Conservation (phyloP, 1,139 yeast species). For the Saccharomyces hybrid region DNA sequence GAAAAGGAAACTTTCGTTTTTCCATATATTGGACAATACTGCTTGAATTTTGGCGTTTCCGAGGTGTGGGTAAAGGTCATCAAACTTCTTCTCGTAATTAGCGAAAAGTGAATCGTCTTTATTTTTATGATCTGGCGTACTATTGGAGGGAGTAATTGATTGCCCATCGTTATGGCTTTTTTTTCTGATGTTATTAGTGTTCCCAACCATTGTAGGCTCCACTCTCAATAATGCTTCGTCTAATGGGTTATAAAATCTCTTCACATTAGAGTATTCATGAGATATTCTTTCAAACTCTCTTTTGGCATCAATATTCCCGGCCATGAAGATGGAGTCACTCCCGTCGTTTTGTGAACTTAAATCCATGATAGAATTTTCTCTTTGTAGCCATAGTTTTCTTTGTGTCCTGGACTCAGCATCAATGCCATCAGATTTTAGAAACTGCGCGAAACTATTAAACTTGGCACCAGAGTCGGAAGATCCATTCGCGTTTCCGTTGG, state of each 20-base stretch:
- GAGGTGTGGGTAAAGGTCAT: slow-evolving; percentile 20
- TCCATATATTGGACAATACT: slow-evolving; percentile 26
- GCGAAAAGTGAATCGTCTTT: neutral
- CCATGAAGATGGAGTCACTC: slow-evolving; percentile 36
- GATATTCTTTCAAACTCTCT: slow-evolving; percentile 72
- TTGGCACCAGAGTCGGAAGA: slow-evolving; percentile 9
- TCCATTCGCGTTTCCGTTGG: slow-evolving; percentile 2
- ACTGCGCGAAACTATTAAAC: slow-evolving; percentile 34
- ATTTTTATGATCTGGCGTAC: slow-evolving; percentile 4
- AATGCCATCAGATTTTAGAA: slow-evolving; percentile 32
- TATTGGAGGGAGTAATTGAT: neutral
- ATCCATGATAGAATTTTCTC: slow-evolving; percentile 66
- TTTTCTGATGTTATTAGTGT: slow-evolving; percentile 7
- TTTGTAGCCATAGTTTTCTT: slow-evolving; percentile 73
- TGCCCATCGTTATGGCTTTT: slow-evolving; percentile 2
- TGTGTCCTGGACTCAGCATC: slow-evolving; percentile 64
- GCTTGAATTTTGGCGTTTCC: slow-evolving; percentile 22
- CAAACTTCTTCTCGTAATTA: slow-evolving; percentile 10
- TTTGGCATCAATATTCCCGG: slow-evolving; percentile 52
- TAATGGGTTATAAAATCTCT: slow-evolving; percentile 64
- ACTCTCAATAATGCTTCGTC: slow-evolving; percentile 52
- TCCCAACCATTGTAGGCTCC: slow-evolving; percentile 14
- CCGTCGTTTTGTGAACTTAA: slow-evolving; percentile 34
- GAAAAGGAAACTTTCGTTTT: slow-evolving; percentile 24
- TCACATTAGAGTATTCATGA: slow-evolving; percentile 62